Evolutionary conservation across 2,329 filamentous ascomycete genomes (phyloP), one percentile per base, ranked within the genome.

Genomic region (Fusarium circinatum): DNA sequence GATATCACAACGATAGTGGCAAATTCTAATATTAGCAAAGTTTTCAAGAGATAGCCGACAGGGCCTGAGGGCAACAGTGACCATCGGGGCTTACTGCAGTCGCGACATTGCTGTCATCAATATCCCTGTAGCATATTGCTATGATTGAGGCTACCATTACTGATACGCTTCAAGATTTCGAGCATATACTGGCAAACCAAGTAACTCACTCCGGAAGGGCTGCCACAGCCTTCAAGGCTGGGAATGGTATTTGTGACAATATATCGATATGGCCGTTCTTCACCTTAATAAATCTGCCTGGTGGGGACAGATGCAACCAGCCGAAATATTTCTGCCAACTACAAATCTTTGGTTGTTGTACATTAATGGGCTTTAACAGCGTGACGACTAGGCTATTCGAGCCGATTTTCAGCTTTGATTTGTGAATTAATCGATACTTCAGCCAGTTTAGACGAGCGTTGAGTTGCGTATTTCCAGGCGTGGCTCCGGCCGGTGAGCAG

Each of bases 401-500:
- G 47, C 42, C 48, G 34, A 52, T 58, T 38, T 38, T 48, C 36
- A 28, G 36, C 34, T 39, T 39, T 52, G 28, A 32, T 48, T 17
- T 54, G 18, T 48, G 54, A 60, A 45, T 38, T 48, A 10, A n/a
- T 58, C 34, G 48, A 55, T 60, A 45, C 32, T 62, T 55, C 44
- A 62, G 47, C 48, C 41, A 45, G 54, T 55, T 44, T 51, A 55
- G 44, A 59, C 41, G 41, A 61, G 41, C 47, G 39, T 69, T 61
- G 30, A 48, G 28, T 32, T 54, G 26, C 34, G 65, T 47, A 68
- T 63, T 65, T 69, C 63, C 68, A 72, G 65, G 65, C 69, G 72
- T 78, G 71, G 71, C 75, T 78, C 68, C 58, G 68, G 72, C 76
- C 74, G 76, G 76, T 78, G 75, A 77, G 71, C 65, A 72, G 58